Evolutionary conservation across 441 rosid genomes (phyloP), one percentile per base, ranked within the genome.

Genomic region (Bocquillonia castaneifolia): DNA sequence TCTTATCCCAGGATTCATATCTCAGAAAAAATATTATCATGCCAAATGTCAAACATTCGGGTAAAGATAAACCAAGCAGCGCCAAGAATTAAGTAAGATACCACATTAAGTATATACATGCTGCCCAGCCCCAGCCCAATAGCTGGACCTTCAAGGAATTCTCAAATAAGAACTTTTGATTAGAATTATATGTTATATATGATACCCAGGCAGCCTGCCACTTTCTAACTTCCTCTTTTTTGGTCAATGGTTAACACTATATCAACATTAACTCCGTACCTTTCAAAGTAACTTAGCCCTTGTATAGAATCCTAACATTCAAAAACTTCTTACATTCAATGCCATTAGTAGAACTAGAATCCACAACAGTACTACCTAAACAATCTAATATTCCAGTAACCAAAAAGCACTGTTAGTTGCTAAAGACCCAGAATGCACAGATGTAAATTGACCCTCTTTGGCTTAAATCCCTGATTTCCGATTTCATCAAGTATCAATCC

Each of bases 161-260:
- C 31, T 8, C n/a, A 66, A n/a, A 36, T 18, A 52, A 53, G 44
- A 59, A 59, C 26, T 63, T 47, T 52, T 26, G 7, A 63, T n/a
- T 22, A 47, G 17, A 47, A 18, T 12, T n/a, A 47, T 47, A 18
- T 17, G 18, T 47, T 5, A 1, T 47, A 3, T 20, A 17, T 47
- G 5, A 4, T 3, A 48, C 8, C 54, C 36, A n/a, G 7, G 37
- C 23, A 55, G 62, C 48, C 28, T 26, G 10, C 53, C 53, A 40
- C 25, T 54, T 42, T 29, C 26, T n/a, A 28, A 5, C 51, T 17
- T 66, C 20, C 26, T 54, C 52, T 40, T 55, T 39, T 12, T 54
- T 42, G 1, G 20, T 17, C 22, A 45, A 44, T 17, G 22, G 15
- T 13, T n/a, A 44, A 45, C 7, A 15, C 31, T 29, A 3, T 10